Evolutionary conservation across 495 filamentous ascomycete species (phyloP), one percentile per base, ranked within the genome.

Genomic region (Talaromyces nanjingensis): DNA sequence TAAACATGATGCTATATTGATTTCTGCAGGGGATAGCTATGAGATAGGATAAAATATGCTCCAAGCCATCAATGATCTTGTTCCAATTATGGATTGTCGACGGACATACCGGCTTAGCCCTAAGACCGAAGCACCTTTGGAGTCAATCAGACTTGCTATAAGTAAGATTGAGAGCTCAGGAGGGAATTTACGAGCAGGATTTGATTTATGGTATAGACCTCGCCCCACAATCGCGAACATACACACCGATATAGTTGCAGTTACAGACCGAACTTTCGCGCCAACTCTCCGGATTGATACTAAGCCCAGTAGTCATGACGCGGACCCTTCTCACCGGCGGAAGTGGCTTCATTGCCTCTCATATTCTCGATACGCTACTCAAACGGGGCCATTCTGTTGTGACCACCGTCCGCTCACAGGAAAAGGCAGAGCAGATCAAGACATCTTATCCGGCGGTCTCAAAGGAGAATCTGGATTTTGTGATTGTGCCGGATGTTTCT

Each of bases 401-500:
- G 55, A 89, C 90, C 6, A 94, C 89, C 6, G 91, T 96, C 54
- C 87, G 91, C 33, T 85, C 82, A 20, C 78, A 87, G 66, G 78
- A 81, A 29, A 94, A 96, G 69, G 91, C 86, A 5, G 70, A 87
- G 49, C 82, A 79, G 64, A 89, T 93, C 72, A 80, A 81, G 29
- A 69, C 79, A 29, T 84, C 86, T 3, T 81, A 91, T 71, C 79
- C 86, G 1, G 69, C 77, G 16, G 63, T 79, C 22, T 63, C 73
- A 47, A 80, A 79, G 34, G 83, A 81, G 16, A 81, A 84, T 63
- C 82, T 96, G n/a, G 77, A 80, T 64, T 89, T 87, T 63, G 79
- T 75, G 47, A 86, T 93, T 69, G 89, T 94, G 1, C 81, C 85
- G 52, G 90, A 96, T 72, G 90, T 96, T 66, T 86, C 88, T 4